Conservation (phyloP, 2,329 filamentous ascomycete species). For the Nothophaeocryptopus gaeumannii region DNA sequence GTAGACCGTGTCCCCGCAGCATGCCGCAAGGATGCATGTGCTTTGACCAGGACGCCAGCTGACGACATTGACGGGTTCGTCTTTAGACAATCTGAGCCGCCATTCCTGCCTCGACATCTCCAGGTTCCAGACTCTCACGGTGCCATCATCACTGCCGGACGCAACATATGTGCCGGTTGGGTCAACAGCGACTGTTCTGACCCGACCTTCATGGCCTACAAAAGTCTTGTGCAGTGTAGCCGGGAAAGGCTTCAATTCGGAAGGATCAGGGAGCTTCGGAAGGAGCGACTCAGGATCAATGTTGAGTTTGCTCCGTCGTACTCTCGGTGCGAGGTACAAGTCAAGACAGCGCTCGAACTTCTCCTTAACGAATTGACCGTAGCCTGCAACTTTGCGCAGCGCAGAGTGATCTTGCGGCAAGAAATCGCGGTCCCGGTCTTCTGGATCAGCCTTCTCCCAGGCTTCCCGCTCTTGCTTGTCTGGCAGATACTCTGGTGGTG, state of each 20-base stretch:
- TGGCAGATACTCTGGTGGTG: slow-evolving; percentile 89
- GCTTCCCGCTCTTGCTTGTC: slow-evolving; percentile 76
- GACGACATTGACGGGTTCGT: slow-evolving; percentile 78
- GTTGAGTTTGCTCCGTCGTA: slow-evolving; percentile 90
- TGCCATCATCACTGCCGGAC: slow-evolving; percentile 91
- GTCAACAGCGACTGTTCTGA: slow-evolving; percentile 80
- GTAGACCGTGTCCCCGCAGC: slow-evolving; percentile 80
- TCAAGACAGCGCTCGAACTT: slow-evolving; percentile 94
- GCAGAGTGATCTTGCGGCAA: slow-evolving; percentile 79
- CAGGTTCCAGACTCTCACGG: slow-evolving; percentile 85
- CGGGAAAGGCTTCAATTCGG: slow-evolving; percentile 92
- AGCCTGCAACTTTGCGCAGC: slow-evolving; percentile 87
- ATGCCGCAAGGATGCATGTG: slow-evolving; percentile 75
- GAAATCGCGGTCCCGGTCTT: slow-evolving; percentile 87
- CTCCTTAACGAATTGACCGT: slow-evolving; percentile 87
- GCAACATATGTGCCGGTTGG: slow-evolving; percentile 82
- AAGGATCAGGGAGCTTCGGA: slow-evolving; percentile 86
- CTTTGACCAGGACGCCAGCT: slow-evolving; percentile 86
- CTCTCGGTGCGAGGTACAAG: slow-evolving; percentile 87
- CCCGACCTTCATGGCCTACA: slow-evolving; percentile 81
- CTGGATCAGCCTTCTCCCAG: slow-evolving; percentile 83
- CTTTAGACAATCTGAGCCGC: slow-evolving; percentile 73
- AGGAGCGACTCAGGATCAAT: slow-evolving; percentile 92
- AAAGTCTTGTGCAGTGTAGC: slow-evolving; percentile 85
- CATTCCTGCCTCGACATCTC: slow-evolving; percentile 83